phyloP scores from a whole-genome alignment of 1,284 basidiomycete genomes.

The Cystobasidium slooffiae region DNA sequence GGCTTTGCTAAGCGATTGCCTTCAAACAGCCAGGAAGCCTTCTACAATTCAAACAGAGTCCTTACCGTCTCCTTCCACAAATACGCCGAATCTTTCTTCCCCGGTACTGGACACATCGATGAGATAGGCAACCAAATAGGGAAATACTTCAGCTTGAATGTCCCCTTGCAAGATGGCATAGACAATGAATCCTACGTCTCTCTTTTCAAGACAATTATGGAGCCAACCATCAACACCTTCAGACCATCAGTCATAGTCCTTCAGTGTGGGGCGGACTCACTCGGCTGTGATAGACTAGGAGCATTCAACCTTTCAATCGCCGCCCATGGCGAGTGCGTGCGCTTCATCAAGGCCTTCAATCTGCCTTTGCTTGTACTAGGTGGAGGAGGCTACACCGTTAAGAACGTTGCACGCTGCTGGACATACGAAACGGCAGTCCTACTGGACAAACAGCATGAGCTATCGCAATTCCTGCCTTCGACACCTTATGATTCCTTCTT shows the following conservation, averaged over 20 bases:
- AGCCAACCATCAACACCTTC: slow-evolving; percentile 88
- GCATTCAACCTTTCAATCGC: slow-evolving; percentile 99
- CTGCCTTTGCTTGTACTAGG: slow-evolving; percentile 89
- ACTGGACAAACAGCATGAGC: slow-evolving; percentile 69
- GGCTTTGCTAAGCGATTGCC: background rate
- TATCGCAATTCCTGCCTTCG: slow-evolving; percentile 82
- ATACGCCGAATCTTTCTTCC: slow-evolving; percentile 80
- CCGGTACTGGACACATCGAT: slow-evolving; percentile 88
- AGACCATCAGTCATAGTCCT: slow-evolving; percentile 89
- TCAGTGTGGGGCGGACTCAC: slow-evolving; percentile 95
- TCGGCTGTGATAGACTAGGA: slow-evolving; percentile 91
- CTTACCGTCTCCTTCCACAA: slow-evolving; percentile 99
- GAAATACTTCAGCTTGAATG: slow-evolving; percentile 94
- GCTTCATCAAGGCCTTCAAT: slow-evolving; percentile 90
- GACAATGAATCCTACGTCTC: slow-evolving; percentile 96
- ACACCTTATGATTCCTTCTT: slow-evolving; percentile 95
- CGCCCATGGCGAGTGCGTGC: slow-evolving; percentile 97
- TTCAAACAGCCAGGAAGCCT: slow-evolving; percentile 73
- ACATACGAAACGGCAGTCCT: slow-evolving; percentile 95
- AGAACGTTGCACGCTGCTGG: slow-evolving; percentile 98
- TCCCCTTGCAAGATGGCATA: slow-evolving; percentile 93
- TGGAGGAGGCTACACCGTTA: slow-evolving; percentile 85
- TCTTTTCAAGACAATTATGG: slow-evolving; percentile 94
- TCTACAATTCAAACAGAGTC: slow-evolving; percentile 96
- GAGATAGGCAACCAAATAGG: slow-evolving; percentile 83